Evolutionary conservation across 1,284 basidiomycete species (phyloP).

Genomic region (Boletellus sp.): DNA sequence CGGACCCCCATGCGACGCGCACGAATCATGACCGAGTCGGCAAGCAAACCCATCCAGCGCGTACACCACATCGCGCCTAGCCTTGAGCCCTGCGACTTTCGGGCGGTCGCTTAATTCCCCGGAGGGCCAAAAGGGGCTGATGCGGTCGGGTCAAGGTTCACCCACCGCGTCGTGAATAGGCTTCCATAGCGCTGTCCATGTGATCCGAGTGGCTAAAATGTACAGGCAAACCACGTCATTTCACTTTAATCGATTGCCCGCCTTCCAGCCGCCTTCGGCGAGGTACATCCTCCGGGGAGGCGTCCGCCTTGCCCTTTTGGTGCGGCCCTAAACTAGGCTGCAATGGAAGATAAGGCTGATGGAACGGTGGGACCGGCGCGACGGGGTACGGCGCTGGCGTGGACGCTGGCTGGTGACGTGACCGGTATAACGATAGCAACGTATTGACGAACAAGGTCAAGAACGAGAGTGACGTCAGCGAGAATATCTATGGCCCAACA

Average conservation of each 20-base stretch:
- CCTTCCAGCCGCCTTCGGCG: slow-evolving; percentile 62
- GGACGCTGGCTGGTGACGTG: slow-evolving; percentile 47
- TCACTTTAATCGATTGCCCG: slow-evolving; percentile 57
- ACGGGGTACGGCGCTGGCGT: slow-evolving; percentile 43
- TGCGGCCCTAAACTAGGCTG: slow-evolving; percentile 46
- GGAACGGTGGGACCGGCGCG: slow-evolving; percentile 42
- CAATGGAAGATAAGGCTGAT: slow-evolving; percentile 47
- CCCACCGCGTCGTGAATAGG: slow-evolving; percentile 19
- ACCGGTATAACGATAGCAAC: slow-evolving; percentile 71
- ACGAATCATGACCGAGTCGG: neutral
- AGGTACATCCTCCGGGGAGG: slow-evolving; percentile 47
- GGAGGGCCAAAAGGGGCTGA: slow-evolving; percentile 23
- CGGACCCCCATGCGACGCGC: slow-evolving; percentile 7
- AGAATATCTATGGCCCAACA: slow-evolving; percentile 58
- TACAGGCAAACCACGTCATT: slow-evolving; percentile 32
- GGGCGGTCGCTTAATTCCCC: slow-evolving; percentile 20
- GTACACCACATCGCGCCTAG: slow-evolving; percentile 2
- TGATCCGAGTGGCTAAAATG: slow-evolving; percentile 28
- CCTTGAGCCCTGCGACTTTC: too few relatives aligned
- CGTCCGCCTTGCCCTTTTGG: slow-evolving; percentile 34
- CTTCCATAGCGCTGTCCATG: slow-evolving; percentile 21
- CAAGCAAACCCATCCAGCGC: too few relatives aligned
- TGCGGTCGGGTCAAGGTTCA: slow-evolving; percentile 18
- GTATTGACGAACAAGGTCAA: slow-evolving; percentile 82
- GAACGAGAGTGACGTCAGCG: slow-evolving; percentile 75